These are phyloP conservation scores for Kalanchoe fedtschenkoi DNA, from an alignment of 164 flowering plant genomes.

Conservation along the genomic window DNA sequence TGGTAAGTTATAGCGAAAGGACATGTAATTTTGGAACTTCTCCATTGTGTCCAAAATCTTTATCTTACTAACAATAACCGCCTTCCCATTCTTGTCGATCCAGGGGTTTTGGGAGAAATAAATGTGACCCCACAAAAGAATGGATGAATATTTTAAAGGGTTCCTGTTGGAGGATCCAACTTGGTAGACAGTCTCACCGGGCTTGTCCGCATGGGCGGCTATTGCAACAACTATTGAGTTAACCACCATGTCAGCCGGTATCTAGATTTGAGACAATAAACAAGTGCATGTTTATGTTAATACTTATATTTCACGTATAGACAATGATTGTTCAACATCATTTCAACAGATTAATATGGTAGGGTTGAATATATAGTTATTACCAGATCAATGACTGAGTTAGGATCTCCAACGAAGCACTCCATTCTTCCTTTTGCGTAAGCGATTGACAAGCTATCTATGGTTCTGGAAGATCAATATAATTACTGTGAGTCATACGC, in stretches of 20 bases:
- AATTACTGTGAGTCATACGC: not conserved
- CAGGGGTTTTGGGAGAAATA: conserved; percentile 38
- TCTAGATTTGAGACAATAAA: conserved; percentile 2
- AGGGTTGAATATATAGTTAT: not conserved
- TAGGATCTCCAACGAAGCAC: conserved; percentile 19
- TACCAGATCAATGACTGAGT: conserved; percentile 22
- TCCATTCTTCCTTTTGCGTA: conserved; percentile 30
- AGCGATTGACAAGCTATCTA: conserved; percentile 22
- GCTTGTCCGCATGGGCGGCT: conserved; percentile 12
- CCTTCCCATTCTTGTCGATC: conserved; percentile 40
- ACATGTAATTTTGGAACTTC: conserved; percentile 45
- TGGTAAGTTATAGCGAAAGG: conserved; percentile 32
- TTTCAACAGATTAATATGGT: not conserved
- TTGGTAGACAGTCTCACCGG: conserved; percentile 18
- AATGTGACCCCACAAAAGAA: conserved; percentile 9
- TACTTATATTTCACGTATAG: not conserved
- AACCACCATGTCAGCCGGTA: conserved; percentile 23
- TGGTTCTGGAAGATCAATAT: conserved; percentile 16
- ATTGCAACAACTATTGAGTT: conserved; percentile 15
- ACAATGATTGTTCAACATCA: too few relatives aligned
- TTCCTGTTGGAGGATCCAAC: conserved; percentile 26
- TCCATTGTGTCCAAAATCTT: conserved; percentile 22
- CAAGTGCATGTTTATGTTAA: not conserved
- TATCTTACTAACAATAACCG: conserved; percentile 30
- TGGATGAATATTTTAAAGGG: conserved; percentile 11